Evolutionary conservation across 192 early-diverging fungal species (phyloP), one percentile per base, ranked within the genome.

Genomic region (Coemansia sp.): DNA sequence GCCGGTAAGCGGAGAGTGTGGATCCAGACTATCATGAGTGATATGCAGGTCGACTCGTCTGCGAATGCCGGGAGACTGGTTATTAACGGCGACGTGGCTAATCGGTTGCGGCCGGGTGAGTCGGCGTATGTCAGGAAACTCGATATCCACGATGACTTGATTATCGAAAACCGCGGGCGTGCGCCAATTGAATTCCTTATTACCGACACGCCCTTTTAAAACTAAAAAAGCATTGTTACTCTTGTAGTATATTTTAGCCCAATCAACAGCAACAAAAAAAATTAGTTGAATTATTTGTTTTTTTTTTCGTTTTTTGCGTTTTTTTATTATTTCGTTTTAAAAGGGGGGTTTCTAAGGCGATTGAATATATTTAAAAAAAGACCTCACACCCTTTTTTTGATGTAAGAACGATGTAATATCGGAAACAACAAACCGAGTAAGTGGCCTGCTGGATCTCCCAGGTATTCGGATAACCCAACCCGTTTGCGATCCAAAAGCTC

Each of bases 141-240:
- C 16, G 76, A 62, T 8, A 49, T 72, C 19, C 54, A 35, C 9
- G 70, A 69, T 7, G 54, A 32, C 8, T 25, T 79, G 45, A 47
- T 61, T 10, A 34, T 79, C 20, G 66, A 73, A 50, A 79, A 79
- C 20, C 67, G 71, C 28, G 76, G 76, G 8, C 70, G 65, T 46
- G 60, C 53, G 14, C 64, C 71, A 3, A 72, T 79, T 20, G 76
- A 79, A 29, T 73, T 79, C 52, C 48, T 73, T 28, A 36, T 79
- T 58, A 71, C 62, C 20, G 76, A 79, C 32, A 73, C 76, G 1
- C 76, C 71, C 0, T 79, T 72, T 42, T 78, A 59, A 69, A 35
- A 55, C n/a, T n/a, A 53, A 34, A 27, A 9, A 6, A 16, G 14
- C 13, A 53, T 22, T 27, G 6, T 25, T 1, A 46, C 18, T 55